Conservation (phyloP, 805 yeast species). For the Saccharomyces mikatae region DNA sequence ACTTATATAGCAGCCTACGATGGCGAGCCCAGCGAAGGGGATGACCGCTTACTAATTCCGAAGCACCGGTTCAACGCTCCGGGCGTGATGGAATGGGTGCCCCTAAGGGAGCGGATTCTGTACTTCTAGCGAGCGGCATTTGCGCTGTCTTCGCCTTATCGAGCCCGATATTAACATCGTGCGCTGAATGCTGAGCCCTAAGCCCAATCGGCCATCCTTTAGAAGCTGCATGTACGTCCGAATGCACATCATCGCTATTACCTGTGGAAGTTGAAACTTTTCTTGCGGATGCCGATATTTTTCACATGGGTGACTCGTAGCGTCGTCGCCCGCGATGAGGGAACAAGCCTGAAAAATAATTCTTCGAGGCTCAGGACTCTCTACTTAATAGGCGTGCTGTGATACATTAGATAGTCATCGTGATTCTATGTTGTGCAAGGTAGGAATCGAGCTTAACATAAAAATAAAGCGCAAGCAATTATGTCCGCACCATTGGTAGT, state of each 20-base stretch:
- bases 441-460: neutral
- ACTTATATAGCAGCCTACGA: neutral
- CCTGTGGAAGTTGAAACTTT: neutral
- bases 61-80: neutral
- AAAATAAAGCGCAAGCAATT: neutral
- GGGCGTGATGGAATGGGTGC: neutral
- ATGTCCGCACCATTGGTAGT: neutral
- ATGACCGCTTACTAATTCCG: neutral
- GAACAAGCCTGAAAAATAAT: neutral
- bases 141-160: neutral
- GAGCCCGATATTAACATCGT: neutral
- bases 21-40: neutral
- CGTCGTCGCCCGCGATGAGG: neutral
- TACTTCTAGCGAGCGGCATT: neutral
- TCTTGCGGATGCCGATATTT: neutral
- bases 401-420: neutral
- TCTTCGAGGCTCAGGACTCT: neutral
- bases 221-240: neutral
- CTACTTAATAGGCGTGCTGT: neutral
- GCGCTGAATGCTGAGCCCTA: neutral
- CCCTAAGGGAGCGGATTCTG: neutral
- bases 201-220: neutral
- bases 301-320: neutral
- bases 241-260: neutral
- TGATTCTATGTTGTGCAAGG: neutral